Evolutionary conservation across 768 basidiomycete genomes (phyloP).

Genomic region (Paxillus rubicundulus): DNA sequence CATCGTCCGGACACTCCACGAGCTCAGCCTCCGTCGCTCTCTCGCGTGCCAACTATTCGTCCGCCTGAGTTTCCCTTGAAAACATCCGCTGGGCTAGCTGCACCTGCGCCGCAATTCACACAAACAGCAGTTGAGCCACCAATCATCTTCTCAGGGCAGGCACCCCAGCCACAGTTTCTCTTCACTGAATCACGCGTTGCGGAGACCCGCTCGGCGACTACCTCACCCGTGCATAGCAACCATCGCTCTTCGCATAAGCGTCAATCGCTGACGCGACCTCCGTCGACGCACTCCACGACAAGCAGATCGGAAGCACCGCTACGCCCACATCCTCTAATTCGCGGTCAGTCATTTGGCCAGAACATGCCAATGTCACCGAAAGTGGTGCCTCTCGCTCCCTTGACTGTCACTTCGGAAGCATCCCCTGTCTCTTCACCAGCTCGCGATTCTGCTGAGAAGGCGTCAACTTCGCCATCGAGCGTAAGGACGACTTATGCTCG

Average conservation of each 20-base stretch:
- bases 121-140: constrained; percentile 13
- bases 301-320: constrained; percentile 38
- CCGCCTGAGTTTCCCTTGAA: constrained; percentile 24
- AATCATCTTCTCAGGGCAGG: constrained; percentile 11
- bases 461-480: constrained; percentile 38
- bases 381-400: constrained; percentile 54
- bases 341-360: constrained; percentile 64
- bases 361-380: constrained; percentile 34
- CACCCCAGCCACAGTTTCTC: constrained; percentile 14
- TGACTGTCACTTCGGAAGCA: constrained; percentile 56
- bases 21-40: constrained; percentile 30
- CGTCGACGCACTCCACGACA: constrained; percentile 60
- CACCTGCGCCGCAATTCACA: constrained; percentile 17
- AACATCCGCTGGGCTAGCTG: constrained; percentile 6
- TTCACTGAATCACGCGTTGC: constrained; percentile 19
- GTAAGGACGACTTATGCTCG: constrained; percentile 34
- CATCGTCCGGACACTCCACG: constrained; percentile 31
- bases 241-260: constrained; percentile 39
- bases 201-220: constrained; percentile 38
- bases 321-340: constrained; percentile 76
- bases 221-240: constrained; percentile 38
- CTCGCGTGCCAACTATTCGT: constrained; percentile 33
- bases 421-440: constrained; percentile 42
- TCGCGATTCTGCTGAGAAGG: constrained; percentile 19
- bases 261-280: constrained; percentile 51